phyloP scores from a whole-genome alignment of 2,329 filamentous ascomycete species.

The Exophiala sideris region DNA sequence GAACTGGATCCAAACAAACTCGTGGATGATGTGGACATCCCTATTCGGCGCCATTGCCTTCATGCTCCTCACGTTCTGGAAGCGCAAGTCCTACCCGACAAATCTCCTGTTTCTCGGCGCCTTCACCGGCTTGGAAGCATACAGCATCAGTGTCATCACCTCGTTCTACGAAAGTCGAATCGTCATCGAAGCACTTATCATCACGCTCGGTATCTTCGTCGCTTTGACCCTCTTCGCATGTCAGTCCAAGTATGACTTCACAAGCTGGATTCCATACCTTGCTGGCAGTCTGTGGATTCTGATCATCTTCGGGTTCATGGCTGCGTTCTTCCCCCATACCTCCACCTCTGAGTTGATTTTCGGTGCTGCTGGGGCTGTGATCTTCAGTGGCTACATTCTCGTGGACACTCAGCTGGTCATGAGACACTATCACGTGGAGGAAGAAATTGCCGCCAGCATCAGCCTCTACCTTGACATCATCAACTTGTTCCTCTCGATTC shows the following conservation, averaged over 20 bases:
- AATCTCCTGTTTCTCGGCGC: conserved; percentile 88
- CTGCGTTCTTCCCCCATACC: conserved; percentile 79
- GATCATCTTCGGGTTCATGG: conserved; percentile 89
- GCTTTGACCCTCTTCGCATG: conserved; percentile 77
- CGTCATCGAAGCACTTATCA: conserved; percentile 83
- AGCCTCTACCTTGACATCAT: conserved; percentile 94
- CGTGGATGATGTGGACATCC: conserved; percentile 81
- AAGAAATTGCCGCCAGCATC: conserved; percentile 94
- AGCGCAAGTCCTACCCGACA: conserved; percentile 89
- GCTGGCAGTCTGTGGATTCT: conserved; percentile 87
- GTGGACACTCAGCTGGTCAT: conserved; percentile 95
- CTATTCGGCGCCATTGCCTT: conserved; percentile 79
- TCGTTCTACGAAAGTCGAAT: conserved; percentile 82
- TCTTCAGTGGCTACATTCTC: conserved; percentile 93
- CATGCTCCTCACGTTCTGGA: conserved; percentile 89
- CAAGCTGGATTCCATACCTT: conserved; percentile 91
- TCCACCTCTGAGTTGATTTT: conserved; percentile 82
- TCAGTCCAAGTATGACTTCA: conserved; percentile 98
- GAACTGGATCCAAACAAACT: conserved; percentile 78
- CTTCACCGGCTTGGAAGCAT: conserved; percentile 90
- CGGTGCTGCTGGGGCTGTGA: conserved; percentile 72
- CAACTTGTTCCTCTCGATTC: conserved; percentile 93
- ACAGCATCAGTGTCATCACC: conserved; percentile 86
- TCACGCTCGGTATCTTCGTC: conserved; percentile 69
- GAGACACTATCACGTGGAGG: conserved; percentile 94